Evolutionary conservation across 2,329 filamentous ascomycete genomes (phyloP).

Genomic region (Alternaria alternata): DNA sequence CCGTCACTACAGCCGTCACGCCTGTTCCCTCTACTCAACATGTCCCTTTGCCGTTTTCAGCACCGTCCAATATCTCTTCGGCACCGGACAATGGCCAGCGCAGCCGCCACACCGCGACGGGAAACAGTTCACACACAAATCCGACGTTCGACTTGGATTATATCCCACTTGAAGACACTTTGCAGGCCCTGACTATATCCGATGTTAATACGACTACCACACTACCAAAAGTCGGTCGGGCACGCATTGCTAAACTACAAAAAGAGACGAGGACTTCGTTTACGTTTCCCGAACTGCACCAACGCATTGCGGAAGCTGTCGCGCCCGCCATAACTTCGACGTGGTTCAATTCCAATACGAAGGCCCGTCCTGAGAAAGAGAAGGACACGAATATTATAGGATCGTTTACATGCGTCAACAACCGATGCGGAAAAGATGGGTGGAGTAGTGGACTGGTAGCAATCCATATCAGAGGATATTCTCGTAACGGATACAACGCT

Average conservation of each 20-base stretch:
- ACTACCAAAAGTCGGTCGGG: background rate
- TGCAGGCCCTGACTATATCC: conserved; percentile 2
- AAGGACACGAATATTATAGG: conserved; percentile 18
- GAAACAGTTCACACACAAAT: background rate
- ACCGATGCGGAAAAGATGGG: conserved; percentile 6
- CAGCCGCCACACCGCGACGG: background rate
- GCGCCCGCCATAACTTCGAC: background rate
- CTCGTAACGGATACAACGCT: conserved; percentile 27
- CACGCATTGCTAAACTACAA: background rate
- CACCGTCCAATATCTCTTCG: background rate
- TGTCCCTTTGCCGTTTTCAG: background rate
- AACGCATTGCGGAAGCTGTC: conserved; percentile 5
- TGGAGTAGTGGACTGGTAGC: conserved; percentile 28
- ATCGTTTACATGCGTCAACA: conserved; percentile 27
- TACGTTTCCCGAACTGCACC: conserved; percentile 13
- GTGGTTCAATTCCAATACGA: conserved; percentile 12
- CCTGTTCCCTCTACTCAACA: background rate
- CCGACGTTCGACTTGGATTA: background rate
- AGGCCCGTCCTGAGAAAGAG: conserved; percentile 3
- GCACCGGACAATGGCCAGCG: background rate
- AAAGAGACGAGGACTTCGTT: conserved; percentile 5
- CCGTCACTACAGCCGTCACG: background rate
- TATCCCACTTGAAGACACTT: background rate
- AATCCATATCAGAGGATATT: too few species aligned
- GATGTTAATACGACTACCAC: background rate